Conservation (phyloP, 2,329 filamentous ascomycete genomes). For the Xylariaceae sp. region DNA sequence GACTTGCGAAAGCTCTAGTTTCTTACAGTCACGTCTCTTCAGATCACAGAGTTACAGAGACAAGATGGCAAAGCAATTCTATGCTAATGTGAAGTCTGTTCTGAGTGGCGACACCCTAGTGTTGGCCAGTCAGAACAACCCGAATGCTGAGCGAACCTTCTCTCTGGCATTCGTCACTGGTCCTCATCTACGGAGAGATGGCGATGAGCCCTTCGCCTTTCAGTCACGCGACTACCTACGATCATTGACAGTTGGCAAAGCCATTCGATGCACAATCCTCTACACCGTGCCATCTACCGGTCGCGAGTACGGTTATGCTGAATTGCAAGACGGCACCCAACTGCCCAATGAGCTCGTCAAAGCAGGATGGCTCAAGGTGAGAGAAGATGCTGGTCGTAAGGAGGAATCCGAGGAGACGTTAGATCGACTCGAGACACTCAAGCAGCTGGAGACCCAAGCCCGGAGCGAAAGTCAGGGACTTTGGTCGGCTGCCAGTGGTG, state of each 20-base stretch:
- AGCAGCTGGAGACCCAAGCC: slow-evolving; percentile 70
- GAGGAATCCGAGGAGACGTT: slow-evolving; percentile 76
- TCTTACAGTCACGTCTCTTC: slow-evolving; percentile 20
- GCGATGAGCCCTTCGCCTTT: slow-evolving; percentile 88
- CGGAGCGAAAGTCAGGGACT: slow-evolving; percentile 74
- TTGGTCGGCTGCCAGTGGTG: slow-evolving; percentile 62
- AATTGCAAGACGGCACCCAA: slow-evolving; percentile 67
- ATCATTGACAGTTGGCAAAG: slow-evolving; percentile 76
- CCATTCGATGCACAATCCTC: slow-evolving; percentile 75
- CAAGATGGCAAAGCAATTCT: slow-evolving; percentile 45
- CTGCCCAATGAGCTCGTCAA: slow-evolving; percentile 80
- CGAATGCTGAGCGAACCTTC: slow-evolving; percentile 74
- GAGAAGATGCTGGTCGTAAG: slow-evolving; percentile 88
- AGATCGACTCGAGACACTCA: slow-evolving; percentile 69
- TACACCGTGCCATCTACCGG: slow-evolving; percentile 83
- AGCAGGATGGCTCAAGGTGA: slow-evolving; percentile 87
- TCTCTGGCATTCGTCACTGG: slow-evolving; percentile 90
- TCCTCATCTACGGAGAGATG: slow-evolving; percentile 79
- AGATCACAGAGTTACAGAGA: slow-evolving; percentile 40
- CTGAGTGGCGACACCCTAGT: slow-evolving; percentile 90
- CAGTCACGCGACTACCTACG: slow-evolving; percentile 92
- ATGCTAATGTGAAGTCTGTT: slow-evolving; percentile 84
- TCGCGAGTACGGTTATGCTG: slow-evolving; percentile 81
- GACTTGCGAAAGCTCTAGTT: slow-evolving; percentile 15
- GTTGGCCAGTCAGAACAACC: slow-evolving; percentile 74